Percentiles rank a stretch among this genome's conserved stretches.
Evolutionary conservation across 257 asterid genomes (phyloP).

Genomic region (Plantago ovata): DNA sequence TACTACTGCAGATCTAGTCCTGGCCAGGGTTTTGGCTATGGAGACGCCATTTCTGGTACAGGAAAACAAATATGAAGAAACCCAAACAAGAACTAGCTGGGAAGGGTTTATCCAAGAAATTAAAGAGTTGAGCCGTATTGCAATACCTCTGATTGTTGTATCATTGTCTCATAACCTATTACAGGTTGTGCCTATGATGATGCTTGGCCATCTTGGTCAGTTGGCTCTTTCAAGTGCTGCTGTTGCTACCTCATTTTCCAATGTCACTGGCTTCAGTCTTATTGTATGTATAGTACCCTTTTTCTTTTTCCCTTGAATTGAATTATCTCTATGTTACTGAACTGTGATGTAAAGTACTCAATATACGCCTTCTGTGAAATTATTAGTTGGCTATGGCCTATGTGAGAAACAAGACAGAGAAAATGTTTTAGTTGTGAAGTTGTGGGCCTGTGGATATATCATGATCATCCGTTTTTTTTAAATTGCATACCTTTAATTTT

Average conservation of each 20-base stretch:
- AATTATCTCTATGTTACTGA: background rate
- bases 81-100: background rate
- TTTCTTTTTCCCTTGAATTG: background rate
- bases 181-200: slow-evolving; percentile 28
- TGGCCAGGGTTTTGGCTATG: too few relatives aligned
- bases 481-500: too few relatives aligned
- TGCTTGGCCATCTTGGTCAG: slow-evolving; percentile 37
- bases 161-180: slow-evolving; percentile 21
- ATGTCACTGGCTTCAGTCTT: slow-evolving; percentile 34
- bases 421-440: too few relatives aligned
- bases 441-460: too few relatives aligned
- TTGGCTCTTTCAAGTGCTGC: slow-evolving; percentile 32
- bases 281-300: slow-evolving; percentile 14
- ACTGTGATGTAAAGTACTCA: background rate
- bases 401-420: too few relatives aligned
- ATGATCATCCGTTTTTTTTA: too few relatives aligned
- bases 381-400: too few relatives aligned
- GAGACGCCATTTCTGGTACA: too few relatives aligned
- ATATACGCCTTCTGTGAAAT: too few relatives aligned
- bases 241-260: slow-evolving; percentile 33
- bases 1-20: too few relatives aligned
- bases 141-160: slow-evolving; percentile 39
- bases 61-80: too few relatives aligned
- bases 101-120: slow-evolving; percentile 23
- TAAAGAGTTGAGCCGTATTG: slow-evolving; percentile 28